A percentile compares a stretch with the other conserved stretches of the same genome.
phyloP scores from a whole-genome alignment of 177 flowering plant genomes.

The Telopea speciosissima region DNA sequence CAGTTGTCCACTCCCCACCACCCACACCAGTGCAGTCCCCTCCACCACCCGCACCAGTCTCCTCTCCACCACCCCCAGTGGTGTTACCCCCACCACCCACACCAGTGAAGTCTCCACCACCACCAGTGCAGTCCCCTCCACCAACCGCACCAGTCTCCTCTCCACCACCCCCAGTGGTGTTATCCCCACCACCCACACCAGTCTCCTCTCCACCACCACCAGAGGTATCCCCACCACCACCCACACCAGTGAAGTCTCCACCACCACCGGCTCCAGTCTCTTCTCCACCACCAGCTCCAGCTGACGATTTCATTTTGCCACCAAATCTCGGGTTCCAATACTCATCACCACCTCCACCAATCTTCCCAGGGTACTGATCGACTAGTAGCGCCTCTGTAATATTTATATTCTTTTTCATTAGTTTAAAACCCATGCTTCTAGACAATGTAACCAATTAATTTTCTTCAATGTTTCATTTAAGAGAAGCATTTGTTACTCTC shows the following conservation, averaged over 20 bases:
- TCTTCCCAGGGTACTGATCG: conserved; percentile 24
- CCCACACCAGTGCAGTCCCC: conserved; percentile 10
- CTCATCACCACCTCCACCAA: conserved; percentile 33
- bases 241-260: no score
- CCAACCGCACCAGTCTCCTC: conserved; percentile 1
- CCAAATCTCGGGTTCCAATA: conserved; percentile 23
- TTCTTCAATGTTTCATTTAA: background rate
- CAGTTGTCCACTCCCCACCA: background rate
- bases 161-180: conserved; percentile 1
- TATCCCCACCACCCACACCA: conserved; percentile 4
- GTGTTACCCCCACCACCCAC: background rate
- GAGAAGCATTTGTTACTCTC: background rate
- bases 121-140: conserved; percentile 1
- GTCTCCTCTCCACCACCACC: conserved; percentile 11
- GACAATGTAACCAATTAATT: no score
- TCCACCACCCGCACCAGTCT: conserved; percentile 10
- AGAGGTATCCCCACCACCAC: conserved; percentile 6
- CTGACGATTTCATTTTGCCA: conserved; percentile 14
- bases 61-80: conserved; percentile 8
- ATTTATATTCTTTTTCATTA: background rate
- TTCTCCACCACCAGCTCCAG: conserved; percentile 15
- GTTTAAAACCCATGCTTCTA: background rate
- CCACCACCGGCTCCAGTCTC: conserved; percentile 3
- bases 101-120: conserved; percentile 1
- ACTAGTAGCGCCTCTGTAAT: background rate